phyloP scores from a whole-genome alignment of 345 rosid species.

The Mangifera indica region DNA sequence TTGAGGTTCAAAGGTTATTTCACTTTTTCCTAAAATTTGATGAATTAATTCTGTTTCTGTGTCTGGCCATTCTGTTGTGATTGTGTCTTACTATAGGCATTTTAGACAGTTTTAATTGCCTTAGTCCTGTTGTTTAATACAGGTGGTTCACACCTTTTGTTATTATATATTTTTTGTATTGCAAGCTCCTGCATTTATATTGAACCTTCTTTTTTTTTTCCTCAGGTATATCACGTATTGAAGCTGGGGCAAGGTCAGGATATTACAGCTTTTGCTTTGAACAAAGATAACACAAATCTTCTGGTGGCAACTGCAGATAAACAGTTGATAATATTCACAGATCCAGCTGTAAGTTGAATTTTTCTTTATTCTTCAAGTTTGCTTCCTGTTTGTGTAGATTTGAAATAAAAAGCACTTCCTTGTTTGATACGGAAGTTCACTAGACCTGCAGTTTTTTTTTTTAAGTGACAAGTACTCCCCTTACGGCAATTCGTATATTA shows the following conservation, averaged over 20 bases:
- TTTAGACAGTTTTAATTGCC: neutral
- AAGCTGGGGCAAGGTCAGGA: slow-evolving; percentile 72
- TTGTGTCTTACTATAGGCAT: neutral
- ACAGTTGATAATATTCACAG: slow-evolving; percentile 87
- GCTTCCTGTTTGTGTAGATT: neutral
- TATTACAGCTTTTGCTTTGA: slow-evolving; percentile 79
- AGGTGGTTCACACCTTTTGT: neutral
- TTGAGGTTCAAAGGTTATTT: neutral
- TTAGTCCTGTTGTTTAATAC: neutral
- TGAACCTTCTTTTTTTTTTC: slow-evolving; percentile 15
- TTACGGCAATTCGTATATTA: too few relatives aligned
- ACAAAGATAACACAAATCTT: slow-evolving; percentile 81
- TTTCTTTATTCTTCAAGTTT: neutral
- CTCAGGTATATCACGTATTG: slow-evolving; percentile 75
- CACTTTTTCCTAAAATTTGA: neutral
- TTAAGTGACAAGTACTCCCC: too few relatives aligned
- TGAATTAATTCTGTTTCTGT: neutral
- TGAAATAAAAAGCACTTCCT: too few relatives aligned
- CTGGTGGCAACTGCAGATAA: slow-evolving; percentile 88
- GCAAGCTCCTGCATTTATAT: slow-evolving; percentile 4
- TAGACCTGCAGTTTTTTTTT: too few relatives aligned
- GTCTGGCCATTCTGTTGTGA: neutral
- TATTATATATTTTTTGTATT: neutral
- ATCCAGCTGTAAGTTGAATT: slow-evolving; percentile 78
- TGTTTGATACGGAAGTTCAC: too few relatives aligned